phyloP scores from a whole-genome alignment of 768 basidiomycete species.

The Guyanaporus albipodus region DNA sequence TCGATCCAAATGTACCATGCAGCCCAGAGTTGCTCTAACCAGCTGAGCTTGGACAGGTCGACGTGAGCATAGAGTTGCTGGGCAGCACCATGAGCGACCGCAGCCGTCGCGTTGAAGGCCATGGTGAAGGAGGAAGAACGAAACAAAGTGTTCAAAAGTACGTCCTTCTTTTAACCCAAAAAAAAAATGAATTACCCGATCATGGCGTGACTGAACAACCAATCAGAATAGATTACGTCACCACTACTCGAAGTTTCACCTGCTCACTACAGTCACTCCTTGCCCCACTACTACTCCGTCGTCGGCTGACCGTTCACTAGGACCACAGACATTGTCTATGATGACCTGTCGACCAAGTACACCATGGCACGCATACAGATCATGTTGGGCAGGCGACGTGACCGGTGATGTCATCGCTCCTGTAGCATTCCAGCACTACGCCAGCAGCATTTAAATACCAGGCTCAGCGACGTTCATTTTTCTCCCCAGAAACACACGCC shows the following conservation, averaged over 20 bases:
- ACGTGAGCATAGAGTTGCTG: slow-evolving; percentile 51
- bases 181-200: slow-evolving; percentile 11
- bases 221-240: slow-evolving; percentile 24
- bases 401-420: too few relatives aligned
- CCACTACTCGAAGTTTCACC: too few relatives aligned
- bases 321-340: too few relatives aligned
- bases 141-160: neutral
- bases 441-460: neutral
- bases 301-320: too few relatives aligned
- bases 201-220: slow-evolving; percentile 28
- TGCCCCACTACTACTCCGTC: too few relatives aligned
- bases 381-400: too few relatives aligned
- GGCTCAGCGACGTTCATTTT: neutral
- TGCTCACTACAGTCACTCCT: too few relatives aligned
- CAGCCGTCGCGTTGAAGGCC: slow-evolving; percentile 39
- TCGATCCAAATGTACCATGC: slow-evolving; percentile 83
- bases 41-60: slow-evolving; percentile 58
- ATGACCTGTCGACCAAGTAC: too few relatives aligned
- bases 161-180: slow-evolving; percentile 1
- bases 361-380: too few relatives aligned
- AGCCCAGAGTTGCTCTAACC: slow-evolving; percentile 79
- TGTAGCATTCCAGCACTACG: neutral
- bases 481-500: neutral
- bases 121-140: slow-evolving; percentile 26
- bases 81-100: slow-evolving; percentile 27